Conservation (phyloP, 331 rosid species). For the Arachis monticola region DNA sequence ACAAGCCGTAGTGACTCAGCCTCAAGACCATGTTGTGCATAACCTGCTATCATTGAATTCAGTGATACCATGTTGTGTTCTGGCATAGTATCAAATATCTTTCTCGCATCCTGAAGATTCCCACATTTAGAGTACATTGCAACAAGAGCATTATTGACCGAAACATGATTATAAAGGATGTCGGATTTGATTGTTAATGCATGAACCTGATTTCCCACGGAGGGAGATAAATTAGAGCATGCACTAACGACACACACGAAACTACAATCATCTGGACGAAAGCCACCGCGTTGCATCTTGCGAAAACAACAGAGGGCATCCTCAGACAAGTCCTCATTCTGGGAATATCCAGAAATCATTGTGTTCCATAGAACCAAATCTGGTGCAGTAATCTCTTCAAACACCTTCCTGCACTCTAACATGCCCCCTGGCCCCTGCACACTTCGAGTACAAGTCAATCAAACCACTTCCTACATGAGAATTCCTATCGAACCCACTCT, state of each 20-base stretch:
- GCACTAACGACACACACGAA: constrained; percentile 77
- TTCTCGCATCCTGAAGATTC: constrained; percentile 74
- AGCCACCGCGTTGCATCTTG: constrained; percentile 67
- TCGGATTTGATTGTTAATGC: constrained; percentile 75
- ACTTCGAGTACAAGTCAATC: constrained; percentile 86
- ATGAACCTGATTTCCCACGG: constrained; percentile 77
- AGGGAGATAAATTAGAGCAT: constrained; percentile 77
- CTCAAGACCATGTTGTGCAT: constrained; percentile 83
- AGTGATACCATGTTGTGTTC: constrained; percentile 68
- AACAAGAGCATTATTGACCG: constrained; percentile 76
- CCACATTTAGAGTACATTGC: constrained; percentile 93
- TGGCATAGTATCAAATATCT: constrained; percentile 70
- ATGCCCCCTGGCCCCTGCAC: constrained; percentile 53
- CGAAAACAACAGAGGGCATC: constrained; percentile 64
- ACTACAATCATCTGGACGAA: constrained; percentile 84
- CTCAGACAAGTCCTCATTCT: constrained; percentile 63
- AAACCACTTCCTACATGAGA: constrained; percentile 89
- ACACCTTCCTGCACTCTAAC: constrained; percentile 69
- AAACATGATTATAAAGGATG: constrained; percentile 67
- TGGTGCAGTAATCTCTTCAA: constrained; percentile 66
- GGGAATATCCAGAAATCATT: constrained; percentile 88
- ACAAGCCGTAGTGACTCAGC: constrained; percentile 65
- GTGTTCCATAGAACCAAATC: constrained; percentile 95
- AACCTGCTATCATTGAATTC: constrained; percentile 85
- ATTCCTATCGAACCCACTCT: constrained; percentile 78